A percentile compares a stretch with the other conserved stretches of the same genome.
Conservation (phyloP, 441 rosid species). For the Eruca vesicaria region DNA sequence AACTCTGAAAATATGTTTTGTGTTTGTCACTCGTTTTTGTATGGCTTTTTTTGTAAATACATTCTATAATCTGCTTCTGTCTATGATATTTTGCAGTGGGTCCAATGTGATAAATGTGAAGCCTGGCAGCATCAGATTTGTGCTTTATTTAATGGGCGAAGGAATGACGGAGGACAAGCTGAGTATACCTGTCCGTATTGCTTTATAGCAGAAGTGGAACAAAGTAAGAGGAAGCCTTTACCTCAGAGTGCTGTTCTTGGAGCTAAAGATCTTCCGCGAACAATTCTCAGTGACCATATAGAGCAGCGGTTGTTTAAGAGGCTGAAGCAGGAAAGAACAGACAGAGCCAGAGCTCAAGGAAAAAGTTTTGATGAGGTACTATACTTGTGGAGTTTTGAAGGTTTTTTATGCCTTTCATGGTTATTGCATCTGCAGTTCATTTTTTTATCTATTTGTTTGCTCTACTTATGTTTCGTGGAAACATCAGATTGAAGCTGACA, state of each 20-base stretch:
- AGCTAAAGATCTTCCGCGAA: conserved; percentile 95
- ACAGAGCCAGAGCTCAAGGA: conserved; percentile 86
- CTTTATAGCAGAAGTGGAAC: conserved; percentile 83
- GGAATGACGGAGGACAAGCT: conserved; percentile 99
- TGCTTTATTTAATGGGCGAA: conserved; percentile 94
- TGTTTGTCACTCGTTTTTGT: conserved; percentile 1
- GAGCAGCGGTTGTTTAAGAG: conserved; percentile 82
- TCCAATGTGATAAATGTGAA: conserved; percentile 99
- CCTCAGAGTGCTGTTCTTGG: conserved; percentile 99
- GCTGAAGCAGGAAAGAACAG: conserved; percentile 81
- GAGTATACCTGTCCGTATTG: conserved; percentile 99
- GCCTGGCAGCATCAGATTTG: conserved; percentile 99
- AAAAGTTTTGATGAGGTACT: conserved; percentile 94
- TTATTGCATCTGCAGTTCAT: not conserved
- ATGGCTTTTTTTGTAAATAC: not conserved
- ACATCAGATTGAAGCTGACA: conserved; percentile 8
- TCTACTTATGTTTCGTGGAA: conserved; percentile 3
- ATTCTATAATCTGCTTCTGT: conserved; percentile 20
- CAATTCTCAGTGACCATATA: conserved; percentile 98
- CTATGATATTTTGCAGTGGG: conserved; percentile 77
- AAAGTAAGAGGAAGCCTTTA: conserved; percentile 88
- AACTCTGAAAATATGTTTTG: not conserved
- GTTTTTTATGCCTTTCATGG: conserved; percentile 13
- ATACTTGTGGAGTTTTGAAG: not conserved
- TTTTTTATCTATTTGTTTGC: not conserved